phyloP scores from a whole-genome alignment of 306 rosid genomes.

The Betula pendula region DNA sequence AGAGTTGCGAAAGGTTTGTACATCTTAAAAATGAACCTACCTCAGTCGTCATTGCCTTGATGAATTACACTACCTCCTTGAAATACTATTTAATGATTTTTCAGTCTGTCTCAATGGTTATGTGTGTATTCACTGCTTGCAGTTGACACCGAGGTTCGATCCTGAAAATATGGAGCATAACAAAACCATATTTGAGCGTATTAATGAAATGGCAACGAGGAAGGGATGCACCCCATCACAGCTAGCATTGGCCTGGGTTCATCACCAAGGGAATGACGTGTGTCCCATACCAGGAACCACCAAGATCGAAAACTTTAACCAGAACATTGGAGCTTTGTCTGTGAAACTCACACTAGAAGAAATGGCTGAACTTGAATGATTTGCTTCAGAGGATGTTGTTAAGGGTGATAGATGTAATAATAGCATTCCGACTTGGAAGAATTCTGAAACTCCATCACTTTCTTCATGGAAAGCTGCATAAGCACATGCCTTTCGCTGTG shows the following conservation, averaged over 20 bases:
- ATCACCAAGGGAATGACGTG: constrained; percentile 66
- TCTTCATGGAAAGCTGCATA: constrained; percentile 46
- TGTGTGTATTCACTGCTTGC: not conserved
- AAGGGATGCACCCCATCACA: constrained; percentile 66
- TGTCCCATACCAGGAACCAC: constrained; percentile 86
- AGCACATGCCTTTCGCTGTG: not conserved
- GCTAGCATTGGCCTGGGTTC: constrained; percentile 67
- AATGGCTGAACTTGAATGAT: constrained; percentile 56
- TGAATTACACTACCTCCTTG: not conserved
- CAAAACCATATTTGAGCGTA: constrained; percentile 50
- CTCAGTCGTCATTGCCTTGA: not conserved
- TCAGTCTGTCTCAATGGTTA: not conserved
- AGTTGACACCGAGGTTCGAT: constrained; percentile 51
- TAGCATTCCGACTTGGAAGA: constrained; percentile 29
- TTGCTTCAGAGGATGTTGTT: constrained; percentile 39
- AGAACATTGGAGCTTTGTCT: constrained; percentile 61
- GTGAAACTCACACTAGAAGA: constrained; percentile 64
- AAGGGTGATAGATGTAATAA: constrained; percentile 43
- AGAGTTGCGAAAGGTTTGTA: constrained; percentile 50
- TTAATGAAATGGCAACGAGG: constrained; percentile 56
- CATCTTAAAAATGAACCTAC: not conserved
- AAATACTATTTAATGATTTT: not conserved
- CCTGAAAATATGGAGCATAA: constrained; percentile 61
- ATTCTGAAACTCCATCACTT: constrained; percentile 54
- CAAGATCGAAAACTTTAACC: constrained; percentile 53